Evolutionary conservation across 2,329 filamentous ascomycete genomes (phyloP), one percentile per base, ranked within the genome.

Genomic region (Colletotrichum sp.): DNA sequence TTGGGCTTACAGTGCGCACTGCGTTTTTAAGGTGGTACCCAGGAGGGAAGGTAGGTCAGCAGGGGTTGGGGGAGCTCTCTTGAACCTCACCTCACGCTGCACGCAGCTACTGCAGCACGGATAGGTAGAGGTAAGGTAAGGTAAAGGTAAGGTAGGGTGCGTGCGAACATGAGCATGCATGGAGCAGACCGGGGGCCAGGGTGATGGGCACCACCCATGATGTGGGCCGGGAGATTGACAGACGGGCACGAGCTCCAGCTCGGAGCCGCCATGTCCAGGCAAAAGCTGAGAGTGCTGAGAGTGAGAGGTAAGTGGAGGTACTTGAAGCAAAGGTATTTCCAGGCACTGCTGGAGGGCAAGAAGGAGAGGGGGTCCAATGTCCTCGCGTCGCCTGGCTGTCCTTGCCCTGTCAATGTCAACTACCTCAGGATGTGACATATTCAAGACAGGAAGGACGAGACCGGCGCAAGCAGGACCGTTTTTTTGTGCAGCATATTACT

Each of bases 221-320:
- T 21, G 61, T 71, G 67, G 71, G 52, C 21, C 71, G 71, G 71
- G 71, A 74, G 71, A 74, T 71, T 74, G 67, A 71, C 71, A 74
- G 58, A 56, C 66, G 32, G 48, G 48, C 36, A 66, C 64, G 26
- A 66, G 64, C 38, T 66, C 16, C 36, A 30, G 21, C 21, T 26
- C 24, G 62, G 38, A 15, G n/a, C 36, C 43, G 52, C 68, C 61
- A 66, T 55, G n/a, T 48, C 58, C 16, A 43, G 38, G 38, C 38
- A n/a, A 43, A n/a, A 43, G 38, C 38, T 43, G 38, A 43, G 36
- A 43, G 36, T 36, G 38, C 38, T 43, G 38, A 43, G 36, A 43
- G 36, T 36, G 34, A 38, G 36, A 38, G 36, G 16, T 38, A 18
- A 38, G 36, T 28, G 36, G 8, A 43, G 38, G 18, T 43, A 43